These are phyloP conservation scores for Chalciporus pseudorubinellus DNA, from an alignment of 768 basidiomycete species.

Conservation along the genomic window DNA sequence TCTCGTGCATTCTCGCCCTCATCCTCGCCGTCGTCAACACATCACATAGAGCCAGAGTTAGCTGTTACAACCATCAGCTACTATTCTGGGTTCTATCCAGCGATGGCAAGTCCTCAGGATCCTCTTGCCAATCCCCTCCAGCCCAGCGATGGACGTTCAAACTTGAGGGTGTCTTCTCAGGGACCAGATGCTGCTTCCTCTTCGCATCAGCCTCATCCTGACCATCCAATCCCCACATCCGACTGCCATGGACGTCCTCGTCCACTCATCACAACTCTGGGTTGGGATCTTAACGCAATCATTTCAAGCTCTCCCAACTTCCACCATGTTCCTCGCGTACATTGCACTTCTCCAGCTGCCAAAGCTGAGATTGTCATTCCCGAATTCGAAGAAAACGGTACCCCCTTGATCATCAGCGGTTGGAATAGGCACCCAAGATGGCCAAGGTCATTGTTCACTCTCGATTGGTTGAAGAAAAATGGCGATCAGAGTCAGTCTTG, in stretches of 20 bases:
- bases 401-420: conserved; percentile 63
- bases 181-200: neutral
- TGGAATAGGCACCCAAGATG: conserved; percentile 56
- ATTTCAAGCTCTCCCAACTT: conserved; percentile 43
- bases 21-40: neutral
- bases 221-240: neutral
- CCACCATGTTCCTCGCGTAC: conserved; percentile 37
- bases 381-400: conserved; percentile 47
- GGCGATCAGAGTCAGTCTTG: conserved; percentile 25
- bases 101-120: neutral
- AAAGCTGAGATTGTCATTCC: conserved; percentile 34
- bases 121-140: neutral
- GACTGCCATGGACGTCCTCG: conserved; percentile 1
- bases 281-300: conserved; percentile 51
- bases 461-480: conserved; percentile 50
- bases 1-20: neutral
- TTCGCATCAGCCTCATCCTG: neutral
- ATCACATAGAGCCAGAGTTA: neutral
- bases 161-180: conserved; percentile 6
- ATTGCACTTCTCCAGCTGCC: conserved; percentile 28
- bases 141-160: neutral
- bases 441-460: conserved; percentile 51
- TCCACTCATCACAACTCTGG: conserved; percentile 38
- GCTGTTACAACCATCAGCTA: too few relatives aligned
- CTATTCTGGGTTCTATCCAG: neutral